These are phyloP conservation scores for Microbotryomycetes sp. DNA, from an alignment of 1,284 basidiomycete species.

Conservation along the genomic window DNA sequence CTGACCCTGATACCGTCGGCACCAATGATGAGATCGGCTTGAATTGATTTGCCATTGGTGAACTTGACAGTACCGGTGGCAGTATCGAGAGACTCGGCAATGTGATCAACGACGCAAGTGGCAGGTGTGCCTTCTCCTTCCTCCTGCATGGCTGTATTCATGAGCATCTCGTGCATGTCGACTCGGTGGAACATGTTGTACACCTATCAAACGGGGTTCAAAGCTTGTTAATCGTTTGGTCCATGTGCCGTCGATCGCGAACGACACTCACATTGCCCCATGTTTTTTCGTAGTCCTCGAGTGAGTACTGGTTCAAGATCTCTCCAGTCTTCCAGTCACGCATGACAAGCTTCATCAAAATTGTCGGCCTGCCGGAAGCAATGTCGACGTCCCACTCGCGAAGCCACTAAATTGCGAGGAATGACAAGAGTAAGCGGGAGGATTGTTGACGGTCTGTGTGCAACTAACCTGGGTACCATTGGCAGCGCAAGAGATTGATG, in stretches of 20 bases:
- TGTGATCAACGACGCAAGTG: constrained; percentile 40
- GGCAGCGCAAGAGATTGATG: constrained; percentile 40
- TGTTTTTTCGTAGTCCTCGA: constrained; percentile 38
- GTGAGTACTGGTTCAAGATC: constrained; percentile 38
- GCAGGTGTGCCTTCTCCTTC: constrained; percentile 39
- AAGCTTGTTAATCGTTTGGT: too few species aligned
- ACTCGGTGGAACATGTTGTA: constrained; percentile 42
- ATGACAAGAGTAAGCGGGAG: background rate
- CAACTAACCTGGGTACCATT: constrained; percentile 30
- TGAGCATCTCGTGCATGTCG: constrained; percentile 43
- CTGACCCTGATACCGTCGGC: constrained; percentile 43
- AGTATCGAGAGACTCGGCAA: constrained; percentile 39
- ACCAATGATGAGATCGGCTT: constrained; percentile 43
- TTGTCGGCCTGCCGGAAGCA: constrained; percentile 35
- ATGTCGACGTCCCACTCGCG: constrained; percentile 40
- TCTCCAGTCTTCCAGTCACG: constrained; percentile 40
- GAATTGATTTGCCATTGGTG: constrained; percentile 39
- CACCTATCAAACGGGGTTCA: background rate
- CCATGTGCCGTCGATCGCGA: constrained; percentile 26
- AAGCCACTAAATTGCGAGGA: constrained; percentile 37
- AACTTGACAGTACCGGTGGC: constrained; percentile 40
- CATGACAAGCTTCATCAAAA: constrained; percentile 39
- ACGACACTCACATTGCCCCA: constrained; percentile 37
- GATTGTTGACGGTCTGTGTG: background rate
- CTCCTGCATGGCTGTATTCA: constrained; percentile 37